Conservation (phyloP, 306 rosid genomes). For the Geum urbanum region DNA sequence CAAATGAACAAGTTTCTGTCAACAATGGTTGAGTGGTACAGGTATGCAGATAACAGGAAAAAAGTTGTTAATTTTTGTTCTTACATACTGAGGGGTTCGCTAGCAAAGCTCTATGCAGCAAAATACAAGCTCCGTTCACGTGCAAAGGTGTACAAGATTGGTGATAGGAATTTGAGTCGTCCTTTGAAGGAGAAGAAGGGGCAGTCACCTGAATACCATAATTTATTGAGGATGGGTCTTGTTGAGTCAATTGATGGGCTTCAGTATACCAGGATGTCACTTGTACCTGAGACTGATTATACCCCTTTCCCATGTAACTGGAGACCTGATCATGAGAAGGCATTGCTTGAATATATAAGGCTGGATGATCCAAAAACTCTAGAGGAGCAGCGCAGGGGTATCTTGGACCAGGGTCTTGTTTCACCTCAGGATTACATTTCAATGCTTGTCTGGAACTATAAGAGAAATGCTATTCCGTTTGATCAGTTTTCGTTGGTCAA, state of each 20-base stretch:
- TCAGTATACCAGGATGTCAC: slow-evolving; percentile 83
- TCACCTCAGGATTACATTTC: slow-evolving; percentile 88
- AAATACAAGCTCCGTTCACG: slow-evolving; percentile 93
- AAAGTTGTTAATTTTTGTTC: slow-evolving; percentile 91
- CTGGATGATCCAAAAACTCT: slow-evolving; percentile 74
- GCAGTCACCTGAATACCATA: slow-evolving; percentile 86
- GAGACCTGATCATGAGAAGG: slow-evolving; percentile 89
- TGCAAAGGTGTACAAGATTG: slow-evolving; percentile 95
- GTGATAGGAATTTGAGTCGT: slow-evolving; percentile 75
- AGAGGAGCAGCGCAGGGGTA: slow-evolving; percentile 63
- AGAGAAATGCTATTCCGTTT: slow-evolving; percentile 51
- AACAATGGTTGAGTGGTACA: slow-evolving; percentile 89
- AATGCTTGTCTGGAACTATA: slow-evolving; percentile 98
- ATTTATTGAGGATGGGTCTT: slow-evolving; percentile 93
- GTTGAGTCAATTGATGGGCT: slow-evolving; percentile 94
- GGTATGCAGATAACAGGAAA: slow-evolving; percentile 90
- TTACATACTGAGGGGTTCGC: slow-evolving; percentile 79
- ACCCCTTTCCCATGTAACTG: slow-evolving; percentile 76
- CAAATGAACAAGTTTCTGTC: slow-evolving; percentile 94
- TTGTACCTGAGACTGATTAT: slow-evolving; percentile 90
- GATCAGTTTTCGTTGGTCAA: slow-evolving; percentile 49
- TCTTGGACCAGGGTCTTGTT: slow-evolving; percentile 75
- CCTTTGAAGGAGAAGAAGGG: slow-evolving; percentile 96
- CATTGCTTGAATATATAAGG: slow-evolving; percentile 71
- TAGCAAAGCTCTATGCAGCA: slow-evolving; percentile 98